Percentiles rank a stretch among this genome's conserved stretches.
Evolutionary conservation across 805 yeast genomes (phyloP).

Genomic region (Candida sphagnicola): DNA sequence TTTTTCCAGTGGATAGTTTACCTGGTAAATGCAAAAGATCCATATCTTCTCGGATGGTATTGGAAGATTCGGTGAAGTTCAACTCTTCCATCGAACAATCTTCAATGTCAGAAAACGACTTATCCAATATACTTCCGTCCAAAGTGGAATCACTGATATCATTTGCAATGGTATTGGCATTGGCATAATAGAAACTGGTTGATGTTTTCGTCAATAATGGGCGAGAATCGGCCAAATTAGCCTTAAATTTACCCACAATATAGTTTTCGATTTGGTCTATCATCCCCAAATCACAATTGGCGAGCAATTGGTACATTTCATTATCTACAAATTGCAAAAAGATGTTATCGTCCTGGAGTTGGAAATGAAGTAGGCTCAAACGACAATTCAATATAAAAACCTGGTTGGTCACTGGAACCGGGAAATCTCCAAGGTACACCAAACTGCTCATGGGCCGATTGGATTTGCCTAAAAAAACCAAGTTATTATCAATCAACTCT

Average conservation of each 20-base stretch:
- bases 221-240: slow-evolving; percentile 4
- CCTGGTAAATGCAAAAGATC: neutral
- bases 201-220: neutral
- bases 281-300: slow-evolving; percentile 23
- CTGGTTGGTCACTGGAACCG: slow-evolving; percentile 15
- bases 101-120: slow-evolving; percentile 1
- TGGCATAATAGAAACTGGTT: neutral
- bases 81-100: neutral
- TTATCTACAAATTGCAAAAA: slow-evolving; percentile 25
- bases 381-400: slow-evolving; percentile 29
- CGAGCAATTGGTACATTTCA: slow-evolving; percentile 24
- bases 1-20: neutral
- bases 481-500: slow-evolving; percentile 29
- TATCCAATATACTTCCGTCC: slow-evolving; percentile 3
- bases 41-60: neutral
- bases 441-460: neutral
- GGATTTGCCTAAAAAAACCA: slow-evolving; percentile 28
- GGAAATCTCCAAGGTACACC: slow-evolving; percentile 1
- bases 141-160: slow-evolving; percentile 6
- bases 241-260: slow-evolving; percentile 15
- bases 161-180: neutral
- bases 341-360: slow-evolving; percentile 15
- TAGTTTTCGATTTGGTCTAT: slow-evolving; percentile 23
- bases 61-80: neutral
- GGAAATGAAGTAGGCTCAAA: slow-evolving; percentile 20